Conservation (phyloP, 257 asterid species). For the Avicennia marina region DNA sequence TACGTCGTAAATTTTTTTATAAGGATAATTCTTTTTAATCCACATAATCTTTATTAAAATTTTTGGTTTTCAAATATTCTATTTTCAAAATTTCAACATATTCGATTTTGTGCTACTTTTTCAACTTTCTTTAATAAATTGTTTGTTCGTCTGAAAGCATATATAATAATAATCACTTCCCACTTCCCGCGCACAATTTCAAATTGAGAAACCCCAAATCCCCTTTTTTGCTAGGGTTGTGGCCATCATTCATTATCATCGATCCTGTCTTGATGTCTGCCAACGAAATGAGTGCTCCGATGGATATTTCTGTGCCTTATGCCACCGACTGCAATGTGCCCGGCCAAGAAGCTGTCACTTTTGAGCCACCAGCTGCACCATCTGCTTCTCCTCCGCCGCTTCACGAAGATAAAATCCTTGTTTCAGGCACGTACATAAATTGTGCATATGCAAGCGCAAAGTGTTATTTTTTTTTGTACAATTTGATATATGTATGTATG, state of each 20-base stretch:
- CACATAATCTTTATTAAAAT: too few species aligned
- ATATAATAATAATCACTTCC: too few species aligned
- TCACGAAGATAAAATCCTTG: conserved; percentile 54
- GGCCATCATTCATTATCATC: conserved; percentile 16
- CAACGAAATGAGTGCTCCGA: conserved; percentile 65
- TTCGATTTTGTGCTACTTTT: too few species aligned
- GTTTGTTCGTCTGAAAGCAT: too few species aligned
- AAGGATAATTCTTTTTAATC: too few species aligned
- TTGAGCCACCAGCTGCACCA: conserved; percentile 35
- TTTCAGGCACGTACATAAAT: conserved; percentile 51
- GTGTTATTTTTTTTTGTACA: too few species aligned
- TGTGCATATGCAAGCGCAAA: neutral
- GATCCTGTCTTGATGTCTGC: conserved; percentile 23
- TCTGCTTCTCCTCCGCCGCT: conserved; percentile 32
- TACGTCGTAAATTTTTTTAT: too few species aligned
- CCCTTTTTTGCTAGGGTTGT: conserved; percentile 34
- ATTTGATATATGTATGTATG: too few species aligned
- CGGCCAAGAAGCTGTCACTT: conserved; percentile 38
- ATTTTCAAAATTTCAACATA: too few species aligned
- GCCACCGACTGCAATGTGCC: conserved; percentile 29
- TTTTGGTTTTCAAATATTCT: too few species aligned
- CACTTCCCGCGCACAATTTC: conserved; percentile 40
- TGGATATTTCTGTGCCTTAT: conserved; percentile 61
- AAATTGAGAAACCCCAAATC: conserved; percentile 8
- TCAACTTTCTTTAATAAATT: too few species aligned